Conservation (phyloP, 2,329 filamentous ascomycete species). For the Diaporthe vexans region DNA sequence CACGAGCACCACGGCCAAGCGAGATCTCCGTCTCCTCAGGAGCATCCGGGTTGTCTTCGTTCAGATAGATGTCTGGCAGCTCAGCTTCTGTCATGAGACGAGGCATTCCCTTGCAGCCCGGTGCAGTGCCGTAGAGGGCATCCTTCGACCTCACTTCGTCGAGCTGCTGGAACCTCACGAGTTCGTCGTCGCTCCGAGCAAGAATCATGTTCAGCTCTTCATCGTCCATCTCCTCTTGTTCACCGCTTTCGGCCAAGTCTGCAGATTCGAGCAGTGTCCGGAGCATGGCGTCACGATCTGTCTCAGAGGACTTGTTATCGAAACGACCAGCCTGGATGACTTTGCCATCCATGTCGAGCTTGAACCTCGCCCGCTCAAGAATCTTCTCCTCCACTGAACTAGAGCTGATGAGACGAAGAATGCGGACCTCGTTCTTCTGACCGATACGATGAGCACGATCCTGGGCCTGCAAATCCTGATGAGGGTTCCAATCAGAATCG, state of each 20-base stretch:
- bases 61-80: slow-evolving; percentile 93
- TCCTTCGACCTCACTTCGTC: slow-evolving; percentile 80
- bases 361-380: slow-evolving; percentile 94
- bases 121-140: slow-evolving; percentile 77
- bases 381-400: slow-evolving; percentile 99
- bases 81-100: slow-evolving; percentile 91
- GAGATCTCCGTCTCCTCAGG: slow-evolving; percentile 79
- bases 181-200: slow-evolving; percentile 86
- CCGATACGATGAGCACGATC: slow-evolving; percentile 99
- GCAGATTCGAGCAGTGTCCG: slow-evolving; percentile 92
- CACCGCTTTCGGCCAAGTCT: slow-evolving; percentile 75
- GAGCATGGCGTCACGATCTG: slow-evolving; percentile 96
- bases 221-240: slow-evolving; percentile 98
- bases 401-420: slow-evolving; percentile 93
- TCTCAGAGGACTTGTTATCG: slow-evolving; percentile 99
- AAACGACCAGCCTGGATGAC: slow-evolving; percentile 99
- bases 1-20: slow-evolving; percentile 90
- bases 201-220: slow-evolving; percentile 97
- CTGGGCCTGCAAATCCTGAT: slow-evolving; percentile 98
- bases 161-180: slow-evolving; percentile 83
- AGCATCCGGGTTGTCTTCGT: slow-evolving; percentile 87
- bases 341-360: slow-evolving; percentile 99
- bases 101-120: slow-evolving; percentile 74
- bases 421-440: slow-evolving; percentile 99
- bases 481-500: slow-evolving; percentile 99